Evolutionary conservation across 1,284 basidiomycete species (phyloP).

Genomic region (Gomphus bonarii): DNA sequence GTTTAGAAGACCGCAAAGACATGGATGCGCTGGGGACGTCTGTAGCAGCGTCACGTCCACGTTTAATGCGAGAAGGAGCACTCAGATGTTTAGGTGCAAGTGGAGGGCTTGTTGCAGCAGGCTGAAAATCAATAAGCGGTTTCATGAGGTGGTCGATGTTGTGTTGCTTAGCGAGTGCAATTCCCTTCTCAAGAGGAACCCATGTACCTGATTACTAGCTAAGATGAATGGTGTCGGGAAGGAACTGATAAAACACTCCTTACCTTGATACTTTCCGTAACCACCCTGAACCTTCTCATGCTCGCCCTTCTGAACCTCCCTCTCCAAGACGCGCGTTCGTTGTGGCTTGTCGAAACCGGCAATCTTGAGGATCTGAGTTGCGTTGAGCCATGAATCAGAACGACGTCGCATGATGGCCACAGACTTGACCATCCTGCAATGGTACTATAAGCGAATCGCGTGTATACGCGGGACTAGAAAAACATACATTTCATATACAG

Average conservation of each 20-base stretch:
- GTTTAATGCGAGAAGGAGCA: constrained; percentile 44
- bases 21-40: constrained; percentile 21
- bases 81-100: constrained; percentile 94
- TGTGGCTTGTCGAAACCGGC: constrained; percentile 99
- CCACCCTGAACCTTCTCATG: constrained; percentile 99
- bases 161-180: constrained; percentile 85
- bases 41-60: constrained; percentile 38
- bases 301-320: constrained; percentile 97
- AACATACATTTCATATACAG: constrained; percentile 78
- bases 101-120: constrained; percentile 87
- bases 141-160: constrained; percentile 84
- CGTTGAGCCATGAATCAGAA: constrained; percentile 95
- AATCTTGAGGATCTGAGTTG: constrained; percentile 98
- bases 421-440: constrained; percentile 80
- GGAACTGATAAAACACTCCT: constrained; percentile 18
- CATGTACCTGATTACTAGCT: constrained; percentile 69
- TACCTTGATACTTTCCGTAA: constrained; percentile 99
- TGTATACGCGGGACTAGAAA: constrained; percentile 24
- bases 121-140: constrained; percentile 92
- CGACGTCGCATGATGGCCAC: constrained; percentile 97
- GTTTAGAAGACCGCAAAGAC: constrained; percentile 28
- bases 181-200: constrained; percentile 92
- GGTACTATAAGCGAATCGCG: constrained; percentile 18
- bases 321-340: constrained; percentile 91
- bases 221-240: neutral